Conservation (phyloP, 176 grass and related monocot genomes). For the Tuctoria greenei region DNA sequence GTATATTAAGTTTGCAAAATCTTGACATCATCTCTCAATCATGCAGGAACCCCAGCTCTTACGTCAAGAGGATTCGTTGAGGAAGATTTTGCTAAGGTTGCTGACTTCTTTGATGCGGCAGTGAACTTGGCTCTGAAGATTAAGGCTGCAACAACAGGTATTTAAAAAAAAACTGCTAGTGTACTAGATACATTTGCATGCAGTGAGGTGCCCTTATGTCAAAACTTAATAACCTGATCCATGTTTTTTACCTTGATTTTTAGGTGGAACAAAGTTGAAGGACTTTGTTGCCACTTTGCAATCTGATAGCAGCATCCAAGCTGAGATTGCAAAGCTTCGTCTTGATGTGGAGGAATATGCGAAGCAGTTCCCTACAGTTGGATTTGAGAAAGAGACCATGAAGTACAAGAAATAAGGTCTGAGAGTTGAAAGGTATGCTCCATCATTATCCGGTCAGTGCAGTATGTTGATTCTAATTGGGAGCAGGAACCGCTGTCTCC, state of each 20-base stretch:
- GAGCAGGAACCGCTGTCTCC: background rate
- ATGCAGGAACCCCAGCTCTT: slow-evolving; percentile 90
- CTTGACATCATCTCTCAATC: slow-evolving; percentile 16
- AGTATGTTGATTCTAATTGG: background rate
- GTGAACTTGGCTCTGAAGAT: slow-evolving; percentile 78
- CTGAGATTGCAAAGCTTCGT: slow-evolving; percentile 89
- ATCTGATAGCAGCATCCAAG: slow-evolving; percentile 65
- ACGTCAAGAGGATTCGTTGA: slow-evolving; percentile 98
- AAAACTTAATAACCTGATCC: slow-evolving; percentile 21
- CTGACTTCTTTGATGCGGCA: slow-evolving; percentile 79
- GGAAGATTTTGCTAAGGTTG: slow-evolving; percentile 97
- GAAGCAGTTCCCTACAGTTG: slow-evolving; percentile 97
- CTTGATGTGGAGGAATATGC: slow-evolving; percentile 89
- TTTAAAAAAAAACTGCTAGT: background rate
- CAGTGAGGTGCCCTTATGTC: background rate
- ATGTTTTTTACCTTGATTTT: slow-evolving; percentile 31
- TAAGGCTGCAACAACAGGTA: slow-evolving; percentile 82
- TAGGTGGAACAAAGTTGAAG: slow-evolving; percentile 87
- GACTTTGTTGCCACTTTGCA: slow-evolving; percentile 89
- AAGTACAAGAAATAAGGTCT: slow-evolving; percentile 78
- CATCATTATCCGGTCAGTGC: background rate
- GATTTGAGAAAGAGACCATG: slow-evolving; percentile 99
- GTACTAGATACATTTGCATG: background rate
- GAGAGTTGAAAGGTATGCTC: slow-evolving; percentile 31
- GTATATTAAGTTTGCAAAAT: slow-evolving; percentile 16